phyloP scores from a whole-genome alignment of 2,329 filamentous ascomycete species.

The Penicillium sp. region DNA sequence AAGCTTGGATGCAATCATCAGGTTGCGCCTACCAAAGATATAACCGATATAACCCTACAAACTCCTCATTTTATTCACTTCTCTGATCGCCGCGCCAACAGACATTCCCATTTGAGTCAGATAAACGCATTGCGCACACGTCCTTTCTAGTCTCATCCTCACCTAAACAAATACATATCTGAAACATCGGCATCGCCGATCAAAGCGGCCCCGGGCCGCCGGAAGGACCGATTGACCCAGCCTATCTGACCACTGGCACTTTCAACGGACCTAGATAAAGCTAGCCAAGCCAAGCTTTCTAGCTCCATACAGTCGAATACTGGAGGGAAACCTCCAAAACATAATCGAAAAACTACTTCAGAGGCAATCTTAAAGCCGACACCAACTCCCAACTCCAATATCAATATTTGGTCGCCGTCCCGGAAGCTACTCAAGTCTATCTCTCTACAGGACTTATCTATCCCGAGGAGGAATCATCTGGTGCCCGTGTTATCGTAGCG shows the following conservation, averaged over 20 bases:
- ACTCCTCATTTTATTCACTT: not conserved
- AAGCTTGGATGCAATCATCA: not conserved
- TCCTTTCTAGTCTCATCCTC: not conserved
- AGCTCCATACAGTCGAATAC: not conserved
- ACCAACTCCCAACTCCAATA: no score
- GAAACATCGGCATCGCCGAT: not conserved
- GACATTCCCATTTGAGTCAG: not conserved
- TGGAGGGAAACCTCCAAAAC: not conserved
- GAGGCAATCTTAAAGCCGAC: not conserved
- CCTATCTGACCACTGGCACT: not conserved
- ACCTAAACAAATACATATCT: not conserved
- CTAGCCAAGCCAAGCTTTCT: not conserved
- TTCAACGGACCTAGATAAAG: not conserved
- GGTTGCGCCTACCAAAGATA: not conserved
- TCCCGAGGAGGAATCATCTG: no score
- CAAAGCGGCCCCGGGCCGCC: not conserved
- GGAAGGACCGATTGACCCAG: not conserved
- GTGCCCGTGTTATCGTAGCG: no score
- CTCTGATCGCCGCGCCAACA: not conserved
- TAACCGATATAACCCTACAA: not conserved
- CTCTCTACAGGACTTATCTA: no score
- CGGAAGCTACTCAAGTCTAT: no score
- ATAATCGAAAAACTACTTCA: not conserved
- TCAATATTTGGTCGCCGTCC: no score
- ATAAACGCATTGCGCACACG: not conserved